Percentiles rank a stretch among this genome's conserved stretches.
Conservation (phyloP, 495 filamentous ascomycete genomes). For the Annulohypoxylon maeteangense region DNA sequence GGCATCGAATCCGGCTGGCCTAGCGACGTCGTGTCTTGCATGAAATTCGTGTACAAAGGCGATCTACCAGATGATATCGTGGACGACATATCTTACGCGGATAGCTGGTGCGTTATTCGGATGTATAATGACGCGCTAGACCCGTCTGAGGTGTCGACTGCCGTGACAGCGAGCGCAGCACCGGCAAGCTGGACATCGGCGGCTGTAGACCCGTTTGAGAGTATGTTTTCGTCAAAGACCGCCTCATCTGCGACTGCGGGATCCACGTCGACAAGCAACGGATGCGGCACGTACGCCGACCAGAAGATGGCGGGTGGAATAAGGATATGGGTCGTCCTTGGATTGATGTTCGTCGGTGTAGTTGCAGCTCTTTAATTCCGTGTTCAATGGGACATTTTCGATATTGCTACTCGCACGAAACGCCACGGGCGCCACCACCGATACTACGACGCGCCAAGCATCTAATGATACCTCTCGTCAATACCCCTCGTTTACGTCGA, state of each 20-base stretch:
- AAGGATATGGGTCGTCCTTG: conserved; percentile 21
- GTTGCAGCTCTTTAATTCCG: conserved; percentile 14
- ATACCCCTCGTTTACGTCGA: too few species aligned
- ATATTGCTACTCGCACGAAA: neutral
- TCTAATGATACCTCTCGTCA: too few species aligned
- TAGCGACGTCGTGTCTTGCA: too few species aligned
- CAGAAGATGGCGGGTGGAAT: neutral
- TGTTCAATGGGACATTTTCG: neutral
- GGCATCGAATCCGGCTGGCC: conserved; percentile 27
- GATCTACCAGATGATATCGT: conserved; percentile 36
- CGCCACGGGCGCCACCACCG: neutral
- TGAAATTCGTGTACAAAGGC: conserved; percentile 38
- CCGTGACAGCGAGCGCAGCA: conserved; percentile 34
- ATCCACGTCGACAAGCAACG: conserved; percentile 22
- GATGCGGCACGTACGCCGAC: neutral
- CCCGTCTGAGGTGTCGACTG: conserved; percentile 6
- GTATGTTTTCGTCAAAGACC: conserved; percentile 1
- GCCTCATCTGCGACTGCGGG: conserved; percentile 6
- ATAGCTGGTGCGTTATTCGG: conserved; percentile 28
- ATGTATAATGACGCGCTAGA: conserved; percentile 36
- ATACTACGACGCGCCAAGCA: too few species aligned
- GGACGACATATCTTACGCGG: conserved; percentile 14
- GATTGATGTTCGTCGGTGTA: conserved; percentile 20
- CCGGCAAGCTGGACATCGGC: conserved; percentile 39
- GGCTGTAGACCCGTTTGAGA: conserved; percentile 14